phyloP scores from a whole-genome alignment of 345 rosid genomes.

The Acer negundo region DNA sequence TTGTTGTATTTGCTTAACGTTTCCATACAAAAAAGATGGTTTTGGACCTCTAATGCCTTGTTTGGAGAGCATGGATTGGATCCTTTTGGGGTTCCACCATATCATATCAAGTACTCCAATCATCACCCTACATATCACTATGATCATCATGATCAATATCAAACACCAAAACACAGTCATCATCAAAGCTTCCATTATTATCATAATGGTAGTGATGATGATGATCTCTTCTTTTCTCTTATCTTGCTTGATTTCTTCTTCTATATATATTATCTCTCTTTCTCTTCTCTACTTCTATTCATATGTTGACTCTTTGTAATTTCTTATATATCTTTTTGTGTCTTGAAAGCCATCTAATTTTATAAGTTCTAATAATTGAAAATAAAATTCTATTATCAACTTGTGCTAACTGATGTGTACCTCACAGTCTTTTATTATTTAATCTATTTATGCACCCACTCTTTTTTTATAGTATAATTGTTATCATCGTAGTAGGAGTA shows the following conservation, averaged over 20 bases:
- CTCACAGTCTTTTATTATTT: neutral
- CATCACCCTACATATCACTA: neutral
- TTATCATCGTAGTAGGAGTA: neutral
- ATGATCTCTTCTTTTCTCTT: neutral
- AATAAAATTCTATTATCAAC: too few relatives aligned
- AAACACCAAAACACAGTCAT: neutral
- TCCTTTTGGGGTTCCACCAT: conserved; percentile 1
- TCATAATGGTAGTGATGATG: too few relatives aligned
- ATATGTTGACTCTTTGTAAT: neutral
- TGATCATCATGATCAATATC: neutral
- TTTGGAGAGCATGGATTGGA: conserved; percentile 1
- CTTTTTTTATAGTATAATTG: neutral
- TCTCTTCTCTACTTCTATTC: neutral
- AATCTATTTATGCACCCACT: neutral
- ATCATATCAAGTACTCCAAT: neutral
- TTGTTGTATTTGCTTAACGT: conserved; percentile 5
- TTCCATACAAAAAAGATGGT: conserved; percentile 9
- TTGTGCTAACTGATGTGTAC: too few relatives aligned
- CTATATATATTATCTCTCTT: neutral
- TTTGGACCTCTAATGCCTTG: conserved; percentile 18
- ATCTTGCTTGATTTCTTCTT: neutral
- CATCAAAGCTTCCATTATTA: neutral
- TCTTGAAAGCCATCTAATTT: neutral
- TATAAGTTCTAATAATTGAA: too few relatives aligned
- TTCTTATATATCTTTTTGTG: neutral